Conservation (phyloP, 2,329 filamentous ascomycete species). For the Fusarium redolens region DNA sequence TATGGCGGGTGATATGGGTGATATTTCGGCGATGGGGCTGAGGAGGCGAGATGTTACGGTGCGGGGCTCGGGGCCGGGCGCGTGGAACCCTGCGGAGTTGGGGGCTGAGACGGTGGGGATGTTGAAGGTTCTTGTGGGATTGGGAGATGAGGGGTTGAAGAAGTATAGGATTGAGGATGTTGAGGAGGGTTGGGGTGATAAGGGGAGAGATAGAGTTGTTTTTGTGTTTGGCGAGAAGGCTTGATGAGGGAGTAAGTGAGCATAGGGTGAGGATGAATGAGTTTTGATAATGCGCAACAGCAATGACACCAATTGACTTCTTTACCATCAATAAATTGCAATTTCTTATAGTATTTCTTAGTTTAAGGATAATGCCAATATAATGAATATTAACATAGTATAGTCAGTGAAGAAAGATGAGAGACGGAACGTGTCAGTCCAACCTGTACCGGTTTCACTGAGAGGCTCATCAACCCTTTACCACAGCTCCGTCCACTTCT, state of each 20-base stretch:
- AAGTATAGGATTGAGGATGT: conserved; percentile 42
- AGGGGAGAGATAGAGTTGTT: conserved; percentile 44
- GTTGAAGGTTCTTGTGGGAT: conserved; percentile 41
- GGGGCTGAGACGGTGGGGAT: conserved; percentile 40
- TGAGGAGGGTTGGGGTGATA: conserved; percentile 42
- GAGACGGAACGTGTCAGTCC: no score
- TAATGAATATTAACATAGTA: no score
- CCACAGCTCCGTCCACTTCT: rapidly evolving
- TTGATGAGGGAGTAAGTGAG: not conserved
- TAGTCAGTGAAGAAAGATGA: no score
- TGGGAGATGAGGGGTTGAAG: conserved; percentile 35
- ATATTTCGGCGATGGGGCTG: conserved; percentile 57
- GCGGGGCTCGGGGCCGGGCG: conserved; percentile 58
- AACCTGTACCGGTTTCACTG: rapidly evolving
- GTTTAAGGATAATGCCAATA: no score
- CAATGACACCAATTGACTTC: not conserved
- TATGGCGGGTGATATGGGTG: conserved; percentile 53
- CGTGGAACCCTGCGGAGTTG: conserved; percentile 51
- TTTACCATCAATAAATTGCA: no score
- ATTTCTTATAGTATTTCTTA: not conserved
- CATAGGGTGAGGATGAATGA: not conserved
- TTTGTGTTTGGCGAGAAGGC: conserved; percentile 43
- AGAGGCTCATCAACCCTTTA: not conserved
- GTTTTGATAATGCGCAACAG: not conserved
- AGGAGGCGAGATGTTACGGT: conserved; percentile 62